A percentile compares a stretch with the other conserved stretches of the same genome.
Evolutionary conservation across 2,329 filamentous ascomycete genomes (phyloP).

Genomic region (Anthostomella pinea): DNA sequence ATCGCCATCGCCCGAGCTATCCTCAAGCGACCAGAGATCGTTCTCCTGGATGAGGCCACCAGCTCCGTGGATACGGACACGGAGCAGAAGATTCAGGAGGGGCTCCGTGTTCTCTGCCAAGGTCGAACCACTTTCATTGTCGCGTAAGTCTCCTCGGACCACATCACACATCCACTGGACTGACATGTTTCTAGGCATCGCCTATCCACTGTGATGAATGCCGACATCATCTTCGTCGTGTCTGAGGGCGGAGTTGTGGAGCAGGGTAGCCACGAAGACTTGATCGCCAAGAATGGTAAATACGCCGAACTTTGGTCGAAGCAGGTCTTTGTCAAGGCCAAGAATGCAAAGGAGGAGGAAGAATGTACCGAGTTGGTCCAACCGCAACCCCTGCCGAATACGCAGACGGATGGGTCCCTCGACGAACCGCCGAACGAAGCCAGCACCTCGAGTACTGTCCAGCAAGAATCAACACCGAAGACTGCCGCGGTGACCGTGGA

Average conservation of each 20-base stretch:
- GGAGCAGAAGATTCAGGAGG: constrained; percentile 64
- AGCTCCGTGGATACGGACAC: constrained; percentile 72
- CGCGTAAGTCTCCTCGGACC: constrained; percentile 42
- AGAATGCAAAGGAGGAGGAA: constrained; percentile 35
- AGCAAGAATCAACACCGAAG: constrained; percentile 7
- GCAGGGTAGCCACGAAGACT: constrained; percentile 57
- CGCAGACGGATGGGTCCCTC: constrained; percentile 15
- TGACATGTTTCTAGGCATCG: constrained; percentile 50
- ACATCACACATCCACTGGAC: background rate
- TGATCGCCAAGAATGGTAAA: constrained; percentile 56
- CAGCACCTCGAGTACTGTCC: constrained; percentile 9
- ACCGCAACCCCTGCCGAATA: constrained; percentile 9
- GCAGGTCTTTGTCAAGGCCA: constrained; percentile 54
- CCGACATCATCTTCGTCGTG: constrained; percentile 65
- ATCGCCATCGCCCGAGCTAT: constrained; percentile 70
- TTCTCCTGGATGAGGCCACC: constrained; percentile 77
- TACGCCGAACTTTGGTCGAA: constrained; percentile 66
- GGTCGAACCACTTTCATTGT: constrained; percentile 66
- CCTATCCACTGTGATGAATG: constrained; percentile 68
- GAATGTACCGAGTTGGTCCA: constrained; percentile 9
- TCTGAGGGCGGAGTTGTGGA: constrained; percentile 62
- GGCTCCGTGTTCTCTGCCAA: constrained; percentile 55
- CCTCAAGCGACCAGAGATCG: constrained; percentile 70
- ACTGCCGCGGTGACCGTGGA: too few species aligned
- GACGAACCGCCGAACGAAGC: constrained; percentile 14